Percentiles rank a stretch among this genome's conserved stretches.
Evolutionary conservation across 2,329 filamentous ascomycete species (phyloP).

Genomic region (Chlorencoelia australis): DNA sequence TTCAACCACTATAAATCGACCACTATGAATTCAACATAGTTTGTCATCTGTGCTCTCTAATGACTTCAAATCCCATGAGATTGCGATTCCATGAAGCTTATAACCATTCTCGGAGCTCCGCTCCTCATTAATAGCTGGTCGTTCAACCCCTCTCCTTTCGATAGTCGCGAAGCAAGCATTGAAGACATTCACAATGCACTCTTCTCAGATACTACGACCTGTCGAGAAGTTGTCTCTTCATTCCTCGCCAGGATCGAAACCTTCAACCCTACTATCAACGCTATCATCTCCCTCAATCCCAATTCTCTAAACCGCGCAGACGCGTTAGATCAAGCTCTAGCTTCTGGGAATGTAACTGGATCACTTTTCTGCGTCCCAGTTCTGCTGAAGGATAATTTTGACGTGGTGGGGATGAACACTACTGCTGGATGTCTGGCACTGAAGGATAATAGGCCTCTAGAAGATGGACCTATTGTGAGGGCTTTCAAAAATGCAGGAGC

Average conservation of each 20-base stretch:
- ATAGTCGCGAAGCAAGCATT: constrained; percentile 48
- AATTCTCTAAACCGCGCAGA: too few species aligned
- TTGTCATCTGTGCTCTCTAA: too few species aligned
- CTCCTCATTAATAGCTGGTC: too few species aligned
- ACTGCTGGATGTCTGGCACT: constrained; percentile 37
- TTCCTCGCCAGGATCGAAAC: constrained; percentile 43
- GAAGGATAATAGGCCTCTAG: constrained; percentile 34
- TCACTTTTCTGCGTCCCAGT: constrained; percentile 42
- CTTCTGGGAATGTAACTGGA: too few species aligned
- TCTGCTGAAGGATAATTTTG: constrained; percentile 40
- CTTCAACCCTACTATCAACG: constrained; percentile 47
- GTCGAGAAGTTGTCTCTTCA: constrained; percentile 4
- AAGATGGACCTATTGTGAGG: constrained; percentile 36
- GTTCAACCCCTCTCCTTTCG: too few species aligned
- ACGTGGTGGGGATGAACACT: constrained; percentile 36
- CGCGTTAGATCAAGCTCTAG: too few species aligned
- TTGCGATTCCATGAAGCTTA: too few species aligned
- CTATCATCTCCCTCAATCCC: constrained; percentile 29
- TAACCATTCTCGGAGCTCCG: too few species aligned
- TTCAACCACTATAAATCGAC: too few species aligned
- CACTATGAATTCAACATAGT: too few species aligned
- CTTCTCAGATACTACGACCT: constrained; percentile 31
- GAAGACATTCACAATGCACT: constrained; percentile 44
- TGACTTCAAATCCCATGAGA: too few species aligned
- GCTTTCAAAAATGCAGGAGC: constrained; percentile 40